Base-by-base conservation (phyloP, 2,329 filamentous ascomycete species). In the Epichloe scottii region DNA sequence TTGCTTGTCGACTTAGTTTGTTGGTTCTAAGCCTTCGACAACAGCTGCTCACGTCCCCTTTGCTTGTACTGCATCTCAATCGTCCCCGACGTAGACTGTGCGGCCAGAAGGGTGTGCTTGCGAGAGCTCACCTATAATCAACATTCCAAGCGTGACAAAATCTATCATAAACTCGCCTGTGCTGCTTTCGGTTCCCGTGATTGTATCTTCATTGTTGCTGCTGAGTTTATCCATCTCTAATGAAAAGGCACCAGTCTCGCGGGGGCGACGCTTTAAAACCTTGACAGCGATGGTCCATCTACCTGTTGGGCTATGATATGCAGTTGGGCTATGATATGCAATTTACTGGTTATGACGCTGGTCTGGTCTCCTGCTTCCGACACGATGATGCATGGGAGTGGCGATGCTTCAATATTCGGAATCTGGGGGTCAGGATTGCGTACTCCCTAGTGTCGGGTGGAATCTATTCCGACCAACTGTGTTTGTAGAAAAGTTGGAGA, bases 101-200 rank as follows among this genome's bases (percentile, higher is more conserved):
- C 17, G 30, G 11, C n/a, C 10, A 23, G 45, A 43, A 19, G 17
- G n/a, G 5, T n/a, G 17, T 26, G 21, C 23, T n/a, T n/a, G 6
- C n/a, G n/a, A 19, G 34, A 43, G 51, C 75, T 66, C 68, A 84
- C 81, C 83, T 54, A 87, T 80, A 48, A 86, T 87, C 60, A 87
- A 83, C 83, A 87, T 86, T 60, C 82, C 84, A 60, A 87, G 61
- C 0, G 82, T 85, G 53, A 82, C 79, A 65, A 87, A 85, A 56
- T 86, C 82, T 49, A 84, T 49, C 12, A 21, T 19, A 8, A 12
- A 37, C 12, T 41, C 33, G 6, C 21, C 11, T 17, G 17, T n/a
- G 7, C 33, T 42, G 34, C 8, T 40, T 17, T 35, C 23, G 14
- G 26, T 8, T 19, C 4, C 39, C n/a, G 3, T 26, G 4, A 4